Evolutionary conservation across 768 basidiomycete genomes (phyloP), one percentile per base, ranked within the genome.

Genomic region (Podaxis rugospora): DNA sequence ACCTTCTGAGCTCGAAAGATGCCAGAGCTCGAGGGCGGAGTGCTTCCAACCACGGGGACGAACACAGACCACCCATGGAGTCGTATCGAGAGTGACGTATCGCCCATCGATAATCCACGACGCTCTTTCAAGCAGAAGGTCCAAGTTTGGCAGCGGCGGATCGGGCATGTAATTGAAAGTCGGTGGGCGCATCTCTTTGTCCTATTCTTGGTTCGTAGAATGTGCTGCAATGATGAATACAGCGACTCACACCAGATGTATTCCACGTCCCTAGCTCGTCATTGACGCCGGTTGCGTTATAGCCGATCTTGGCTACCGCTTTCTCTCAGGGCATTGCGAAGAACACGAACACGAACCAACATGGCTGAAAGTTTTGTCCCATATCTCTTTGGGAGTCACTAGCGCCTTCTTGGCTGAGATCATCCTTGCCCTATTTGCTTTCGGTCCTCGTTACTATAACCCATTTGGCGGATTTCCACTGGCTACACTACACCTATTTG

Each of bases 331-430:
- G 16, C 68, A 67, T 14, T 91, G 90, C 67, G 70, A 71, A 7
- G 65, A 73, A 64, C 55, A 69, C 10, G 74, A 76, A 16, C 73
- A 78, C 27, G 80, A 82, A 16, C 88, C 88, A 1, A 40, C 67
- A 21, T 92, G 88, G 88, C 80, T 93, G 10, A 80, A 84, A 62
- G 71, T 85, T 32, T 73, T 91, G 36, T 73, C 86, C 5, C 76
- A 81, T 57, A 71, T 88, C 55, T 92, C 90, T 4, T 79, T 90
- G 42, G 68, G 61, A 49, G 92, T 93, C 54, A 90, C 87, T 59
- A 80, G 82, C 4, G 68, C 90, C 69, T 93, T 93, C 80, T 69
- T 93, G 35, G 27, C 86, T 62, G 92, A 93, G 83, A 89, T 93
- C 55, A 88, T 91, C 2, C 61, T 90, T 50, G 74, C 83, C 1